Conservation (phyloP, 2,329 filamentous ascomycete species). For the Aspergillus sp. region DNA sequence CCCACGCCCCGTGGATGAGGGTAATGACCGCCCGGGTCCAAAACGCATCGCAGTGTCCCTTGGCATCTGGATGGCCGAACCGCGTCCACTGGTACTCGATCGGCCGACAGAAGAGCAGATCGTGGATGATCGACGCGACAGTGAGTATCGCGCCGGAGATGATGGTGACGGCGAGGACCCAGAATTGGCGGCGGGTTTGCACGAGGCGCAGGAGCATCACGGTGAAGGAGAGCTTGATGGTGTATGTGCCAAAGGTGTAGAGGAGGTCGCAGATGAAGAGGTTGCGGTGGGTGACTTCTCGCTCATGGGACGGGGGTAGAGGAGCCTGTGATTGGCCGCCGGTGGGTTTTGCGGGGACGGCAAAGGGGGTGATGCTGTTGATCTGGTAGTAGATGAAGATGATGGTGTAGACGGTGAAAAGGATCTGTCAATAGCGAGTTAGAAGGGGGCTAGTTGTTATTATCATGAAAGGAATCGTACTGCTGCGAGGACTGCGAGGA, state of each 20-base stretch:
- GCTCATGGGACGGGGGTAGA: not conserved
- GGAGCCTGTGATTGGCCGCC: not conserved
- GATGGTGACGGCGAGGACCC: not conserved
- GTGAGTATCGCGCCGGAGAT: not conserved
- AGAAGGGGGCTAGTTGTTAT: not conserved
- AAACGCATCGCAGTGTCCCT: not conserved
- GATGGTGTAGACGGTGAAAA: not conserved
- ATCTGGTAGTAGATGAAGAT: not conserved
- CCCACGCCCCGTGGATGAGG: not conserved
- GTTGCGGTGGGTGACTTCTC: not conserved
- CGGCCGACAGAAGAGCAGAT: not conserved
- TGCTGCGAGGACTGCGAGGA: not conserved
- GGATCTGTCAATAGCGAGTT: not conserved
- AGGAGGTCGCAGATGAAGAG: constrained; percentile 3
- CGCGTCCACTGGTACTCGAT: constrained; percentile 1
- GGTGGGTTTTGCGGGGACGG: not conserved
- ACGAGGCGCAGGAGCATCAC: not conserved
- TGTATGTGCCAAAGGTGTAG: not conserved
- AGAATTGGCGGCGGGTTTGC: not conserved
- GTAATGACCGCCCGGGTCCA: not conserved
- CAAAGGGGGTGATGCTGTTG: not conserved
- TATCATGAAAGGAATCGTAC: not conserved
- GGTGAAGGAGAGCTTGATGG: constrained; percentile 5
- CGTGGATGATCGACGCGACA: not conserved
- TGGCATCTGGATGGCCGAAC: not conserved